phyloP scores from a whole-genome alignment of 2,329 filamentous ascomycete genomes.

The Xylariales sp. region DNA sequence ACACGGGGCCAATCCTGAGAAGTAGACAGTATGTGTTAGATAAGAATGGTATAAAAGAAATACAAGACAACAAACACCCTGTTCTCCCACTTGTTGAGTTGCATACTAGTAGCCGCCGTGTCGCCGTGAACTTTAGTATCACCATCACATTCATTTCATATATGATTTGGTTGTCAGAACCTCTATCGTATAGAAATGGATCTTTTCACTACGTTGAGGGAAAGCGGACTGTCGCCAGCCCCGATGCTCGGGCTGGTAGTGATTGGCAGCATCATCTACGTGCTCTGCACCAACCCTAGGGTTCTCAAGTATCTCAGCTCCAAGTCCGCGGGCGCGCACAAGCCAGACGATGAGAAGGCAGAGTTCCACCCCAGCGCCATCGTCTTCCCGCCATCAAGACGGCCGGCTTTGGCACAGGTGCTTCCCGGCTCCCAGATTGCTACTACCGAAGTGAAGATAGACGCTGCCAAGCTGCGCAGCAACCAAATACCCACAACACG shows the following conservation, averaged over 20 bases:
- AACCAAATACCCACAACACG: constrained; percentile 7
- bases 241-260: neutral
- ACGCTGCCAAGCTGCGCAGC: neutral
- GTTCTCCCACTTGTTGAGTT: too few relatives aligned
- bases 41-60: too few relatives aligned
- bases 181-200: neutral
- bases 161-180: too few relatives aligned
- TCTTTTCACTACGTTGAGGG: too few relatives aligned
- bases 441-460: neutral
- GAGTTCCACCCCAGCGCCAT: constrained; percentile 2
- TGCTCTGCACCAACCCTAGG: neutral
- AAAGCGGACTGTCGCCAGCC: too few relatives aligned
- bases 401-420: constrained; percentile 3
- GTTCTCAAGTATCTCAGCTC: neutral
- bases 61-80: too few relatives aligned
- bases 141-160: too few relatives aligned
- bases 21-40: too few relatives aligned
- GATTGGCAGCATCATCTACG: neutral
- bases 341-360: neutral
- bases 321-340: neutral
- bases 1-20: too few relatives aligned
- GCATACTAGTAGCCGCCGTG: too few relatives aligned
- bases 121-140: too few relatives aligned
- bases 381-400: constrained; percentile 8
- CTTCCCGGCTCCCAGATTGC: constrained; percentile 2